Percentiles rank a stretch among this genome's conserved stretches.
Conservation (phyloP, 2,329 filamentous ascomycete genomes). For the Diaporthe citrichinensis region DNA sequence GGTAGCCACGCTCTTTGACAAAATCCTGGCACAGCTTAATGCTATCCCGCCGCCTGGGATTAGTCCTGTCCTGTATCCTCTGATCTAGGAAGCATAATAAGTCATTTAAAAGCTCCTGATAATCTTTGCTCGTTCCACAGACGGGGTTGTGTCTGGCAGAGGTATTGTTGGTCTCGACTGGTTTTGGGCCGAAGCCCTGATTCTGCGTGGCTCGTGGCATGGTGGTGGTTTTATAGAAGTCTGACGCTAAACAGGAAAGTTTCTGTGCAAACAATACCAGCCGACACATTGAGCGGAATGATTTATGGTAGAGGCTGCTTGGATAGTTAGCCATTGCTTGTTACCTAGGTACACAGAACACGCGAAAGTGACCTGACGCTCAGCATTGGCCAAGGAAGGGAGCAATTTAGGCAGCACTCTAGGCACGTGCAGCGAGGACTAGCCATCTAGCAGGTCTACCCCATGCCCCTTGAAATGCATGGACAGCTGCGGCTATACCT, state of each 20-base stretch:
- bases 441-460: no score
- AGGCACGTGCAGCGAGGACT: no score
- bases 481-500: no score
- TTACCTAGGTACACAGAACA: neutral
- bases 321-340: neutral
- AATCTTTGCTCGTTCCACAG: neutral
- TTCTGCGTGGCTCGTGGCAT: neutral
- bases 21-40: neutral
- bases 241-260: neutral
- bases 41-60: neutral
- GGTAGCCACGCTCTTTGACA: neutral
- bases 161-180: neutral
- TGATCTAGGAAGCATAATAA: neutral
- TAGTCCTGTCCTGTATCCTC: neutral
- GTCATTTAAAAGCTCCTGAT: neutral
- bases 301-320: neutral
- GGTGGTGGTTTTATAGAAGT: neutral
- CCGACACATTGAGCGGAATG: neutral
- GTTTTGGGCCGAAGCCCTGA: neutral
- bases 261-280: neutral
- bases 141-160: neutral
- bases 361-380: neutral
- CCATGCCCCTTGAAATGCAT: no score
- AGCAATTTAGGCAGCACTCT: neutral
- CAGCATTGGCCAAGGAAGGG: neutral